Evolutionary conservation across 345 rosid genomes (phyloP).

Genomic region (Acer saccharum): DNA sequence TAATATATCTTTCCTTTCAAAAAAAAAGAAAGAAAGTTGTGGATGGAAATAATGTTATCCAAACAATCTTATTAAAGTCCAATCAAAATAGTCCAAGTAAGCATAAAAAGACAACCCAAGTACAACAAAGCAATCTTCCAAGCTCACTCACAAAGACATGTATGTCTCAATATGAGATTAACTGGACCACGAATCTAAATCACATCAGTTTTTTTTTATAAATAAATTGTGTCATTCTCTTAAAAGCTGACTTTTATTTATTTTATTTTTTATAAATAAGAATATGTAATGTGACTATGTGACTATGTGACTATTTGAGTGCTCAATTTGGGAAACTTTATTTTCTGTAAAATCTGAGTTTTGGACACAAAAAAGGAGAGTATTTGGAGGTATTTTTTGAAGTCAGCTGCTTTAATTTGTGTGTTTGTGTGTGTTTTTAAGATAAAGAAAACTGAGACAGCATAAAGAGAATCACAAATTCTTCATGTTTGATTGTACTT

Average conservation of each 20-base stretch:
- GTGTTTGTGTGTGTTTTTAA: background rate
- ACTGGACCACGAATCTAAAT: slow-evolving; percentile 8
- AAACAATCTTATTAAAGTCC: slow-evolving; percentile 11
- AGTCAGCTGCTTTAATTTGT: too few relatives aligned
- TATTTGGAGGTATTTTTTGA: background rate
- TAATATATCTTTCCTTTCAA: too few relatives aligned
- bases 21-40: too few relatives aligned
- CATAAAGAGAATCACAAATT: slow-evolving; percentile 21
- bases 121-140: background rate
- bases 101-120: slow-evolving; percentile 19
- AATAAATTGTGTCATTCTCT: background rate
- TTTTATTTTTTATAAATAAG: background rate
- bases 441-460: background rate
- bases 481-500: slow-evolving; percentile 1
- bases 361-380: background rate
- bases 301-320: background rate
- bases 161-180: background rate
- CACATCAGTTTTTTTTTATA: background rate
- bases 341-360: background rate
- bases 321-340: background rate
- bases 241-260: background rate
- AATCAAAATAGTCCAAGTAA: slow-evolving; percentile 25
- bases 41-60: slow-evolving; percentile 28
- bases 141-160: background rate
- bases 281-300: too few relatives aligned